Conservation (phyloP, 495 filamentous ascomycete genomes). For the Cladorrhinum samala region DNA sequence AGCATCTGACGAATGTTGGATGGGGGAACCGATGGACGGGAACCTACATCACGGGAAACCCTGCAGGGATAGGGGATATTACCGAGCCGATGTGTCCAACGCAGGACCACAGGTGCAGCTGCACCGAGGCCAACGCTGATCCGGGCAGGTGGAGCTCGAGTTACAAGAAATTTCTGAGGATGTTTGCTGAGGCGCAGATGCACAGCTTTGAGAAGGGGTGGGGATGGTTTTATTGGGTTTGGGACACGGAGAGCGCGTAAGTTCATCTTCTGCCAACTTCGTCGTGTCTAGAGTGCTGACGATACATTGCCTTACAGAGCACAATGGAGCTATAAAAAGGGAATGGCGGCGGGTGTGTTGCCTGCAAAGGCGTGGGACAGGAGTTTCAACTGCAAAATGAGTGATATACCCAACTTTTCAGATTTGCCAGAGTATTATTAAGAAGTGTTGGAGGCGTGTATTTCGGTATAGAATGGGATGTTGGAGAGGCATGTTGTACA, state of each 20-base stretch:
- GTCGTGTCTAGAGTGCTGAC: background rate
- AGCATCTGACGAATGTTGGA: conserved; percentile 84
- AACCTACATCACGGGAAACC: conserved; percentile 54
- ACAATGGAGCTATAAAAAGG: conserved; percentile 93
- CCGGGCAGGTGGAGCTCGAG: conserved; percentile 55
- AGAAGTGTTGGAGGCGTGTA: too few species aligned
- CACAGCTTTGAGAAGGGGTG: conserved; percentile 78
- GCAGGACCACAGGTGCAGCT: conserved; percentile 58
- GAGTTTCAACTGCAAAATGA: conserved; percentile 64
- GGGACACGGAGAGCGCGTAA: conserved; percentile 43
- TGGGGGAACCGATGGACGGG: conserved; percentile 89
- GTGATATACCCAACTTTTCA: conserved; percentile 63
- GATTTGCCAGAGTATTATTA: conserved; percentile 66
- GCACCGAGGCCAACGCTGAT: conserved; percentile 68
- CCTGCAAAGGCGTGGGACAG: conserved; percentile 71
- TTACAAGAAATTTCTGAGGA: conserved; percentile 82
- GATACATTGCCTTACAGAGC: conserved; percentile 52
- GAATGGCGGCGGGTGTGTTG: conserved; percentile 75
- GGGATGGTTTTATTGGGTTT: conserved; percentile 99
- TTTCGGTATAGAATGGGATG: background rate
- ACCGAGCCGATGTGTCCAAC: conserved; percentile 67
- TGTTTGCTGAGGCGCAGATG: conserved; percentile 97
- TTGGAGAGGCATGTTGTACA: too few species aligned
- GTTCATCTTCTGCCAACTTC: conserved; percentile 9
- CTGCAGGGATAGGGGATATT: conserved; percentile 36